phyloP scores from a whole-genome alignment of 352 stramenopile genomes.

The Globisporangium spinosum region DNA sequence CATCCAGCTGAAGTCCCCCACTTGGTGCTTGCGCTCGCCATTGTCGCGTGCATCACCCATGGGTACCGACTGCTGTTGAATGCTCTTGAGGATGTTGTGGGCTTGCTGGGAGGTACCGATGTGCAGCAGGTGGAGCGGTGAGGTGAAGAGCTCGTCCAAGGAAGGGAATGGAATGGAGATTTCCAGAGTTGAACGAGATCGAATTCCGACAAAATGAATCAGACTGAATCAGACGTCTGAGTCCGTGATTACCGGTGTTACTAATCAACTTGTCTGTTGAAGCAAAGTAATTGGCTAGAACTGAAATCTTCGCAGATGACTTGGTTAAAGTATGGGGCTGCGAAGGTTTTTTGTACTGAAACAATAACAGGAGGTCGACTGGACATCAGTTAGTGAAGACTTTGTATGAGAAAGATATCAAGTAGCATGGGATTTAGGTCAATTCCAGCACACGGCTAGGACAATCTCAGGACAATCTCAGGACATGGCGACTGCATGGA shows the following conservation, averaged over 20 bases:
- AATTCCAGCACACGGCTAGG: neutral
- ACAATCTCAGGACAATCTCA: neutral
- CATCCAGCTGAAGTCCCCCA: slow-evolving; percentile 69
- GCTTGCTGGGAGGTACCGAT: neutral
- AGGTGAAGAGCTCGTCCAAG: neutral
- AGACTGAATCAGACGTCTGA: no score
- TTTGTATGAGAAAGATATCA: neutral
- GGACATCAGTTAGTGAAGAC: neutral
- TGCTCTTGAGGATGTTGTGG: neutral
- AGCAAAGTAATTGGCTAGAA: no score
- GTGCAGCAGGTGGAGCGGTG: neutral
- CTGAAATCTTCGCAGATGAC: no score
- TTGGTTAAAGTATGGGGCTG: no score
- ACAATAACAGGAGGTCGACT: neutral
- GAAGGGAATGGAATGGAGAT: neutral
- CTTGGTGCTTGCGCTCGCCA: slow-evolving; percentile 19
- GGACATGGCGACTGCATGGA: no score
- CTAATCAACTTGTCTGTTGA: no score
- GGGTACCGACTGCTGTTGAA: neutral
- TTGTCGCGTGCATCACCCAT: neutral
- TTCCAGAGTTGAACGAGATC: neutral
- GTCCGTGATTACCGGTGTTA: no score
- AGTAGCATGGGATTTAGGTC: neutral
- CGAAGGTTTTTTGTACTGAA: no score
- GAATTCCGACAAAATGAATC: neutral